Base-by-base conservation (phyloP, 768 basidiomycete genomes). In the Hortiboletus campestris region DNA sequence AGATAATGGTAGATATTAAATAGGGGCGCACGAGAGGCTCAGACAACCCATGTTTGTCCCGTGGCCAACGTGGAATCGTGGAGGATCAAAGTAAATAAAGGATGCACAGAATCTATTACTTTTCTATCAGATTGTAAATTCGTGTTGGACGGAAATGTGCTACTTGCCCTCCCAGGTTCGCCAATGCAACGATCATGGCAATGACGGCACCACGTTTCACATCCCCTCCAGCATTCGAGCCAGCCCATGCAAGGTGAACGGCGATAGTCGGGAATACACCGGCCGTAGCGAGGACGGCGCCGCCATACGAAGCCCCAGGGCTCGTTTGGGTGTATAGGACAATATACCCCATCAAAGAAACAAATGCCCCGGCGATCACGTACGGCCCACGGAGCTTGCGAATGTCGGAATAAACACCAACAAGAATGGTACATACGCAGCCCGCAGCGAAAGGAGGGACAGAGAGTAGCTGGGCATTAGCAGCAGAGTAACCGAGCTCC, bases 211-310 rank as follows among this genome's bases (percentile, higher is more conserved):
- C 83, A 52, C 77, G 74, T 59, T 80, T 79, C 49, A 79, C 56
- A 59, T 82, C 81, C 22, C 84, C 82, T 25, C 84, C 84, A 0
- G 79, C 77, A 53, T 82, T 81, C 5, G 78, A 78, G 2, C 77
- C 73, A 2, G 72, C 78, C 84, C 84, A 86, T 34, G 82, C 81
- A 4, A 85, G 65, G 31, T 66, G 60, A 25, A 83, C 68, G 32
- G 67, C 69, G 46, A 84, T 72, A 4, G 75, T 77, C 0, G 84
- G 80, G 58, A 68, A 84, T 8, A 82, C 76, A 19, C 84, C 84
- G 14, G 72, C 67, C 5, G 80, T 77, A 31, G 80, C 76, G 31
- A 85, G 67, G 31, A 84, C 55, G 8, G 79, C 69, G 4, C 79
- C 84, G 9, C 67, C 66, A 56, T 84, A 84, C 4, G 70, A 71